These are phyloP conservation scores for Umbellularia californica DNA, from an alignment of 164 flowering plant species.

Conservation along the genomic window DNA sequence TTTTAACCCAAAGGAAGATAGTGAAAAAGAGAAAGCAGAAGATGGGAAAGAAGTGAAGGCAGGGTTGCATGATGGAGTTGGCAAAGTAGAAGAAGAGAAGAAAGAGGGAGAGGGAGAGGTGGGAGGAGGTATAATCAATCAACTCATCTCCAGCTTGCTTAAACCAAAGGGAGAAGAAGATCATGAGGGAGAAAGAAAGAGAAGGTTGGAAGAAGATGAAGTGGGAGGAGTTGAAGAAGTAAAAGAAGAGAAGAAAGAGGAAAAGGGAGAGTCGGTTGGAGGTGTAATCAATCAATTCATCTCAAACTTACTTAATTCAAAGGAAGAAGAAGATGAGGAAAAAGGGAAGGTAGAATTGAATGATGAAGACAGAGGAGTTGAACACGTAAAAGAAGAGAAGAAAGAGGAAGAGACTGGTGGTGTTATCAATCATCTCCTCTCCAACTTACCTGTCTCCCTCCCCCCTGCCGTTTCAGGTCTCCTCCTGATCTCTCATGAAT, in stretches of 20 bases:
- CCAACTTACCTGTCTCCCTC: neutral
- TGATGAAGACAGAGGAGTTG: neutral
- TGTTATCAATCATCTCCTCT: neutral
- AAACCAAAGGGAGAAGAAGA: neutral
- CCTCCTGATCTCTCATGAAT: neutral
- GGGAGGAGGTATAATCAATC: too few species aligned
- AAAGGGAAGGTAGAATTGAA: too few species aligned
- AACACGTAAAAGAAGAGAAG: slow-evolving; percentile 1
- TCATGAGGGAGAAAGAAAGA: too few species aligned
- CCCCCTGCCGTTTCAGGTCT: neutral
- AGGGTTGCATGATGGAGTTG: neutral
- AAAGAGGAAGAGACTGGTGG: neutral
- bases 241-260: neutral
- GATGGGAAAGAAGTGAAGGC: neutral
- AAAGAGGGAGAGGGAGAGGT: too few species aligned
- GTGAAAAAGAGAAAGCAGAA: neutral
- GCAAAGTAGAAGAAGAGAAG: too few species aligned
- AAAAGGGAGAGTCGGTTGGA: too few species aligned
- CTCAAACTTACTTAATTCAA: too few species aligned
- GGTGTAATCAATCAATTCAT: too few species aligned
- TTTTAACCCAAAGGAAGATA: neutral
- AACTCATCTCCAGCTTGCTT: too few species aligned
- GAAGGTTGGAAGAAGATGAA: neutral
- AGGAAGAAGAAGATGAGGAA: too few species aligned
- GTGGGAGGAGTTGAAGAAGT: neutral